Percentiles rank a stretch among this genome's conserved stretches.
These are phyloP conservation scores for Gynandropsis gynandra DNA, from an alignment of 345 rosid species.

Conservation along the genomic window DNA sequence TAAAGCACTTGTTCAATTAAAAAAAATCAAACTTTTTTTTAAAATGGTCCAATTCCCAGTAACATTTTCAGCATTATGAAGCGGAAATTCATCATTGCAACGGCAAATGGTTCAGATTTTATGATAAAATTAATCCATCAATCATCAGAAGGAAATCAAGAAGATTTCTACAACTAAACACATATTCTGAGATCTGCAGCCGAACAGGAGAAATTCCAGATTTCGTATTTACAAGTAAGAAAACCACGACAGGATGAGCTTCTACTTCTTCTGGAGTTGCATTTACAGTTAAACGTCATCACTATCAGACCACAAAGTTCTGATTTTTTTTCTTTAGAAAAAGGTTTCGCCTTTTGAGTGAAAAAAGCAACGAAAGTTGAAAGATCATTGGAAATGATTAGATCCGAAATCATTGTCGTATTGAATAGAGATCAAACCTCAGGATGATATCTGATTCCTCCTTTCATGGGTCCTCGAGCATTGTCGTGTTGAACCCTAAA, in stretches of 20 bases:
- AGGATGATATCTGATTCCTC: slow-evolving; percentile 98
- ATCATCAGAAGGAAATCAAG: background rate
- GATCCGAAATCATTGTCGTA: background rate
- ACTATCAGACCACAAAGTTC: background rate
- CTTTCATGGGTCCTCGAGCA: slow-evolving; percentile 99
- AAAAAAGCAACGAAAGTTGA: background rate
- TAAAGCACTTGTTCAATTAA: background rate
- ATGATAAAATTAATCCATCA: background rate
- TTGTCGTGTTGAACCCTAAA: slow-evolving; percentile 98
- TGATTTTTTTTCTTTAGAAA: background rate
- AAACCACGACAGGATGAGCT: too few relatives aligned
- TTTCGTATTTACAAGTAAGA: too few relatives aligned
- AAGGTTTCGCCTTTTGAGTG: background rate
- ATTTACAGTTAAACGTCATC: background rate
- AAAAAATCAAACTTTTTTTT: background rate
- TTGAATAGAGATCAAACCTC: slow-evolving; percentile 45
- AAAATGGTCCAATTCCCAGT: too few relatives aligned
- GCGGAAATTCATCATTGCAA: too few relatives aligned
- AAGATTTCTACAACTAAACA: background rate
- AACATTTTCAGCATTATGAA: too few relatives aligned
- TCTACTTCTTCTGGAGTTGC: too few relatives aligned
- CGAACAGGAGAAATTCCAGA: too few relatives aligned
- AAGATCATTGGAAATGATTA: background rate
- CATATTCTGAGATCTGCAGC: too few relatives aligned
- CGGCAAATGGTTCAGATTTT: too few relatives aligned